Evolutionary conservation across 108 stramenopile genomes (phyloP), one percentile per base, ranked within the genome.

Genomic region (Schizochytrium sp.): DNA sequence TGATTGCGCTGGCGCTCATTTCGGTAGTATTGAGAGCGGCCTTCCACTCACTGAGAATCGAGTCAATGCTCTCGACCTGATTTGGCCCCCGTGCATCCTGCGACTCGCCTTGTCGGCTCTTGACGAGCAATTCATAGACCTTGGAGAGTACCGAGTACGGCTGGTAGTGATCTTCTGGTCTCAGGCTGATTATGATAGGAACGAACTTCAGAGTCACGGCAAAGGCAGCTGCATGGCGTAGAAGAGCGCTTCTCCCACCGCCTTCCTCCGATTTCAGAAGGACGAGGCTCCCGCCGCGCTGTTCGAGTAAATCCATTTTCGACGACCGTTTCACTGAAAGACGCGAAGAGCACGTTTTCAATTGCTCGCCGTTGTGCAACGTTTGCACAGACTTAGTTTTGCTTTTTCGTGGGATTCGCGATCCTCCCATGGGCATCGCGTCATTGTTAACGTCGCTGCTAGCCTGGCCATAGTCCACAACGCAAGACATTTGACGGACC

Each of bases 151-250:
- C 76, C n/a, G 76, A 8, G 51, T 83, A 83, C n/a, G 76, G 51
- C 76, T 83, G 76, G 76, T 83, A 83, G 51, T 83, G 76, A 53
- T 83, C 18, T 53, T 47, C 51, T 12, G 76, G 76, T 12, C 76
- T 43, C 45, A 83, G 23, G 25, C 25, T 21, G 10, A 83, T 45
- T 14, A 23, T 47, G 51, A 83, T 18, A 5, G 48, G 45, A 4
- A 34, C 0, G 16, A 53, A 53, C 10, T 53, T 45, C n/a, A 47
- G n/a, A 45, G 6, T 83, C 28, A 5, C 45, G 0, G 76, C 76
- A 23, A 53, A 83, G 16, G 48, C 76, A 83, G 5, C 8, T 45
- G 51, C 12, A 53, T 83, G 76, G 14, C 23, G 76, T 1, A 83
- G 5, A 83, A 83, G 48, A 0, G 76, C 48, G 76, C 76, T 83